These are phyloP conservation scores for Porcisia hertigi DNA, from an alignment of 208 protist genomes.

Conservation along the genomic window DNA sequence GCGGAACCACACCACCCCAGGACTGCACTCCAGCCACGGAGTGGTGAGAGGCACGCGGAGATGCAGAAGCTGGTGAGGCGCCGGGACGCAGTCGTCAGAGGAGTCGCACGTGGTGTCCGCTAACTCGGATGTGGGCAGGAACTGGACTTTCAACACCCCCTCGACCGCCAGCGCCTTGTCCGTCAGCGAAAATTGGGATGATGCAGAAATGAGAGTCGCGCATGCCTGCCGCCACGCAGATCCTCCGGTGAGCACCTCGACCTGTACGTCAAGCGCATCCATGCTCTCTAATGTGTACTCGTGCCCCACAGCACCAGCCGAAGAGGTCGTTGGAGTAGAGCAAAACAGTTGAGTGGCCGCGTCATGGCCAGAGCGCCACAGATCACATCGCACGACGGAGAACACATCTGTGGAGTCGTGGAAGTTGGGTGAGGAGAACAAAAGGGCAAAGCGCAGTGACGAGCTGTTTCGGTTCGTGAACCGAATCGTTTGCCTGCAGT, in stretches of 20 bases:
- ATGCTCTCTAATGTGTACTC: slow-evolving; percentile 59
- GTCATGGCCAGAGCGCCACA: slow-evolving; percentile 26
- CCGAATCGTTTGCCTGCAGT: slow-evolving; percentile 62
- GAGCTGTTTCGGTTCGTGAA: slow-evolving; percentile 84
- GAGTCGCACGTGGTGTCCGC: neutral
- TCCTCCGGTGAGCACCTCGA: slow-evolving; percentile 27
- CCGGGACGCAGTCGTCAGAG: neutral
- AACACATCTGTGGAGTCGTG: slow-evolving; percentile 7
- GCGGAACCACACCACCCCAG: slow-evolving; percentile 70
- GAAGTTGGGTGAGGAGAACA: slow-evolving; percentile 11
- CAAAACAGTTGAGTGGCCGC: slow-evolving; percentile 12
- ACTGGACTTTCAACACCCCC: slow-evolving; percentile 28
- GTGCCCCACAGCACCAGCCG: slow-evolving; percentile 14
- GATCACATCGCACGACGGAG: slow-evolving; percentile 21
- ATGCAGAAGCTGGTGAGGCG: slow-evolving; percentile 42
- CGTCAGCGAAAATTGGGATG: neutral
- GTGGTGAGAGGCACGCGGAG: slow-evolving; percentile 51
- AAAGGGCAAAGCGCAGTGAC: slow-evolving; percentile 63
- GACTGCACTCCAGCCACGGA: slow-evolving; percentile 47
- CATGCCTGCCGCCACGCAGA: slow-evolving; percentile 19
- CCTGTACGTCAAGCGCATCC: slow-evolving; percentile 63
- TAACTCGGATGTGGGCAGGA: slow-evolving; percentile 15
- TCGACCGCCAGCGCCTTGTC: slow-evolving; percentile 12
- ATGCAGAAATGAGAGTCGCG: neutral
- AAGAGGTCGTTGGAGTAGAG: neutral